Conservation (phyloP, 805 yeast genomes). For the Metschnikowia santaceciliae region DNA sequence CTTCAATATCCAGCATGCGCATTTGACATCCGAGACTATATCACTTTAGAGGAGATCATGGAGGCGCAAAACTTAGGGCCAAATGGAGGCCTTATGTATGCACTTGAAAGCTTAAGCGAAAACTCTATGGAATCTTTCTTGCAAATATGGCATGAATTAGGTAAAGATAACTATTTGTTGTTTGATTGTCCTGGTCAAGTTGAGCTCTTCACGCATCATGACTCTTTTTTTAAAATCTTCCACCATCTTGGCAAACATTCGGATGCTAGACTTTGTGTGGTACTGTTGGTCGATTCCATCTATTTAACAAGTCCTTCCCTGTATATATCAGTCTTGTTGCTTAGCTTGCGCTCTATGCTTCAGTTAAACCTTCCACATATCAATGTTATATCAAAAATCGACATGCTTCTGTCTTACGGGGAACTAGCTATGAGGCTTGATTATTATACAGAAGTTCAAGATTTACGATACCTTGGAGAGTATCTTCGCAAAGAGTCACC, state of each 20-base stretch:
- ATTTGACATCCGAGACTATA: constrained; percentile 72
- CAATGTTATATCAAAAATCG: constrained; percentile 90
- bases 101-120: constrained; percentile 62
- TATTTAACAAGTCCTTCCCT: constrained; percentile 85
- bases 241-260: constrained; percentile 49
- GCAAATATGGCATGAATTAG: constrained; percentile 17
- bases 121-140: constrained; percentile 48
- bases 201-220: constrained; percentile 88
- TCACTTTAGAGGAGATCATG: constrained; percentile 77
- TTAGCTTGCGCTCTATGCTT: constrained; percentile 87
- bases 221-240: constrained; percentile 67
- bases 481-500: constrained; percentile 68
- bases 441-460: constrained; percentile 90
- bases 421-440: constrained; percentile 77
- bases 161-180: constrained; percentile 54
- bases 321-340: constrained; percentile 73
- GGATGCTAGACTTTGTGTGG: constrained; percentile 76
- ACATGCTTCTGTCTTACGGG: constrained; percentile 72
- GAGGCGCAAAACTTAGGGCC: constrained; percentile 71
- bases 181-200: constrained; percentile 97
- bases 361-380: constrained; percentile 91
- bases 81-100: constrained; percentile 87
- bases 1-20: constrained; percentile 63
- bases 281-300: constrained; percentile 78
- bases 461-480: constrained; percentile 65